phyloP scores from a whole-genome alignment of 2,329 filamentous ascomycete species.

The Teratosphaeria nubilosa region DNA sequence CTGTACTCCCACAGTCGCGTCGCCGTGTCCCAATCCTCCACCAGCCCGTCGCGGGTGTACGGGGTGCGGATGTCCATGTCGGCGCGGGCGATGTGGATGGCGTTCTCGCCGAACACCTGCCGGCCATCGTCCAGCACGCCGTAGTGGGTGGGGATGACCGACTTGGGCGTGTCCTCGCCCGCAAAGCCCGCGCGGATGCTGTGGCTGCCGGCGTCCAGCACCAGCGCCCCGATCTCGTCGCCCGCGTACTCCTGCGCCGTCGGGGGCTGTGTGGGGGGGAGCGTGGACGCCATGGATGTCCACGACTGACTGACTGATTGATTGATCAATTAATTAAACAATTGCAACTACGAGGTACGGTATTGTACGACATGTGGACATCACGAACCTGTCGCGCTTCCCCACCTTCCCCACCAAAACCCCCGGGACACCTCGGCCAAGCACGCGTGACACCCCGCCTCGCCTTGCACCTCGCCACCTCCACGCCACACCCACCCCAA shows the following conservation, averaged over 20 bases:
- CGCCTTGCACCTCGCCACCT: not conserved
- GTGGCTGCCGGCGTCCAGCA: conserved; percentile 90
- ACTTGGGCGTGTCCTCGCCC: conserved; percentile 94
- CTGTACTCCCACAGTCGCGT: conserved; percentile 86
- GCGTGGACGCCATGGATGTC: conserved; percentile 12
- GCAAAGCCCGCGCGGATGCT: conserved; percentile 90
- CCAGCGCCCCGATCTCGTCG: conserved; percentile 93
- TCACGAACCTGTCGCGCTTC: not conserved
- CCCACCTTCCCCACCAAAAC: not conserved
- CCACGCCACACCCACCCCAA: not conserved
- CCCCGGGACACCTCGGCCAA: not conserved
- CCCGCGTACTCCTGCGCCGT: conserved; percentile 37
- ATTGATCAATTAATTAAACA: too few species aligned
- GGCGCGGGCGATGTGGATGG: conserved; percentile 64
- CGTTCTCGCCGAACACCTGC: conserved; percentile 78
- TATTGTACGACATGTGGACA: too few species aligned
- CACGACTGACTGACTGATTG: too few species aligned
- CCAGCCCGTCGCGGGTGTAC: conserved; percentile 76
- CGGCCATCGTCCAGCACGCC: conserved; percentile 48
- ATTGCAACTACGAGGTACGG: too few species aligned
- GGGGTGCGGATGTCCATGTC: conserved; percentile 83
- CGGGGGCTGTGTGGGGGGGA: conserved; percentile 26
- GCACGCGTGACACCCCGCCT: not conserved
- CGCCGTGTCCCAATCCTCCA: conserved; percentile 93
- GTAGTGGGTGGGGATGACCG: conserved; percentile 84